These are phyloP conservation scores for Citrus sinensis DNA, from an alignment of 345 rosid genomes.

Conservation along the genomic window DVS_A1.0 CM039164.1:147501-148000, in stretches of 20 bases:
- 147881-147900: conserved; percentile 25
- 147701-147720: conserved; percentile 42
- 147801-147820: conserved; percentile 32
- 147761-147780: conserved; percentile 23
- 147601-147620: background rate
- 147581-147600: conserved; percentile 15
- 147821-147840: conserved; percentile 31
- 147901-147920: conserved; percentile 74
- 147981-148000: background rate
- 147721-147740: conserved; percentile 34
- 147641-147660: background rate
- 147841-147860: conserved; percentile 2
- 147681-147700: conserved; percentile 30
- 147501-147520: background rate
- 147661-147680: conserved; percentile 16
- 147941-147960: conserved; percentile 30
- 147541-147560: conserved; percentile 37
- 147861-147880: background rate
- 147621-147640: background rate
- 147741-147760: conserved; percentile 13
- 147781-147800: conserved; percentile 11
- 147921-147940: conserved; percentile 56
- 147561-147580: conserved; percentile 64
- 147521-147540: background rate
- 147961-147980: conserved; percentile 58